Conservation (phyloP, 1,139 yeast species). For the Yamadazyma buinensis region DNA sequence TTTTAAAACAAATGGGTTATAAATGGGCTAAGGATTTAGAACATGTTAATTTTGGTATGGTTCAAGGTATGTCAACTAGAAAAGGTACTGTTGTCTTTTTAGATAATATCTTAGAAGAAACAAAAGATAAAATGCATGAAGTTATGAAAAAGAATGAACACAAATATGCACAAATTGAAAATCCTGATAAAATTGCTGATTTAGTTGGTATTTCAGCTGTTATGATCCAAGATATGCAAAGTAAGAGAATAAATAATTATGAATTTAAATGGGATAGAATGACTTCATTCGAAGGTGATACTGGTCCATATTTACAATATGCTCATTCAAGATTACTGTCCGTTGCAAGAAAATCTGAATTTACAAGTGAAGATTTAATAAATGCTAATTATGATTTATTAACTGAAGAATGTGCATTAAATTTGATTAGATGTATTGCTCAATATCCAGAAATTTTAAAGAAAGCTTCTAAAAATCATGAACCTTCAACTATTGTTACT, state of each 20-base stretch:
- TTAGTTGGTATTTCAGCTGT: conserved; percentile 95
- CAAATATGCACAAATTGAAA: conserved; percentile 89
- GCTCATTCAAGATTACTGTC: conserved; percentile 98
- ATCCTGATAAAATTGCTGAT: conserved; percentile 96
- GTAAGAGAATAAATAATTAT: conserved; percentile 94
- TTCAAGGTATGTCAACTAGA: conserved; percentile 97
- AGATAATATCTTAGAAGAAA: conserved; percentile 90
- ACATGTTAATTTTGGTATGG: conserved; percentile 97
- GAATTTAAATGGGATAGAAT: conserved; percentile 98
- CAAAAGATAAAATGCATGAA: conserved; percentile 93
- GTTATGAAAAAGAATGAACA: conserved; percentile 92
- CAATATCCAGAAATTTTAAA: conserved; percentile 91
- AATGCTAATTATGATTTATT: conserved; percentile 70
- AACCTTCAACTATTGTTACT: conserved; percentile 93
- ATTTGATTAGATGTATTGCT: conserved; percentile 73
- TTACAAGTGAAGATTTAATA: conserved; percentile 43
- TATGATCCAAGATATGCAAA: conserved; percentile 98
- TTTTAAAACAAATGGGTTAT: conserved; percentile 86
- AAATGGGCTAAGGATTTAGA: conserved; percentile 79
- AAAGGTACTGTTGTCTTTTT: conserved; percentile 97
- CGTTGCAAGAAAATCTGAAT: conserved; percentile 78
- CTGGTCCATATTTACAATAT: conserved; percentile 98
- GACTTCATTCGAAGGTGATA: conserved; percentile 98
- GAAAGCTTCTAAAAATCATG: conserved; percentile 79
- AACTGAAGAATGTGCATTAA: conserved; percentile 70